These are phyloP conservation scores for Apostasia shenzhenica DNA, from an alignment of 106 monocot genomes.

Conservation along the genomic window DNA sequence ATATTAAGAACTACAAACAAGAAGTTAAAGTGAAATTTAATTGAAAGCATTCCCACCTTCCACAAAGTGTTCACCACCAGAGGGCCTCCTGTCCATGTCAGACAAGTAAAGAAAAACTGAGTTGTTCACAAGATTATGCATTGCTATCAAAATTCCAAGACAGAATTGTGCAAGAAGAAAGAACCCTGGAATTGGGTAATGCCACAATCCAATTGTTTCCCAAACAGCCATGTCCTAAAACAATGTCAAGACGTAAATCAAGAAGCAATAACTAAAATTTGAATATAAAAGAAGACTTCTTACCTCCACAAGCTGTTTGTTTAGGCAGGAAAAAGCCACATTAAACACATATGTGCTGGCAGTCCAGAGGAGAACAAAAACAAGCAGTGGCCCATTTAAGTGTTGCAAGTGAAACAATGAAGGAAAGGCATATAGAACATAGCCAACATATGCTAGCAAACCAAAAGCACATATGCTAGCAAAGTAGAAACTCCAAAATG, in stretches of 20 bases:
- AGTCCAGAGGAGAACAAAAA: constrained; percentile 93
- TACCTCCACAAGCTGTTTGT: constrained; percentile 83
- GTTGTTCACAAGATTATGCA: constrained; percentile 88
- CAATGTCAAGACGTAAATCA: background rate
- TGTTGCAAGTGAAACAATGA: constrained; percentile 80
- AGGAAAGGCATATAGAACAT: constrained; percentile 84
- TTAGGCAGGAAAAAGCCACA: constrained; percentile 85
- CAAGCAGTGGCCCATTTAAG: constrained; percentile 82
- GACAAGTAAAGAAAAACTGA: constrained; percentile 71
- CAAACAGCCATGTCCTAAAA: constrained; percentile 92
- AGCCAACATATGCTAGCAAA: constrained; percentile 84
- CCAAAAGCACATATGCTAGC: constrained; percentile 90
- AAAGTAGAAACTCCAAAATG: constrained; percentile 93
- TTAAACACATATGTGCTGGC: constrained; percentile 89
- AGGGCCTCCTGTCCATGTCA: constrained; percentile 35
- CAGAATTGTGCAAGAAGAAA: constrained; percentile 88
- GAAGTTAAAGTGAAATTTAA: too few species aligned
- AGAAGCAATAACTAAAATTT: too few species aligned
- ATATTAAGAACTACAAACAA: too few species aligned
- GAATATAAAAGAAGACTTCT: too few species aligned
- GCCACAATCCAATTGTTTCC: constrained; percentile 98
- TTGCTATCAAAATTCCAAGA: constrained; percentile 77
- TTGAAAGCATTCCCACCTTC: constrained; percentile 41
- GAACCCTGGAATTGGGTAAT: constrained; percentile 84
- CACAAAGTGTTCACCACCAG: constrained; percentile 33